Evolutionary conservation across 768 basidiomycete species (phyloP).

Genomic region (Mycena metata): DNA sequence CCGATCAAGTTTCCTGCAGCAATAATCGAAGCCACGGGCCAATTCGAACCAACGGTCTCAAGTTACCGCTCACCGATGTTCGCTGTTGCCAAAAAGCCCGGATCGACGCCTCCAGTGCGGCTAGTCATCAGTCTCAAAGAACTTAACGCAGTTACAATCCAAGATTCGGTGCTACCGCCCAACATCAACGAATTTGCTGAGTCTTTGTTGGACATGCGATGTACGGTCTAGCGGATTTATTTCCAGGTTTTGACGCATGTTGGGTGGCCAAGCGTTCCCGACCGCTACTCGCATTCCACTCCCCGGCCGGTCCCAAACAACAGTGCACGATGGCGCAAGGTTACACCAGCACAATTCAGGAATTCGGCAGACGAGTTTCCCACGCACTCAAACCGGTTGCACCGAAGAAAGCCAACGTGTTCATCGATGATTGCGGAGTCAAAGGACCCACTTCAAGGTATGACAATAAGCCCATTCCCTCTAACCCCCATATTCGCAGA

Average conservation of each 20-base stretch:
- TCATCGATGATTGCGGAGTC: slow-evolving; percentile 42
- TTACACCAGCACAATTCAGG: slow-evolving; percentile 18
- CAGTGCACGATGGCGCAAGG: slow-evolving; percentile 30
- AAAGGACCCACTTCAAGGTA: slow-evolving; percentile 39
- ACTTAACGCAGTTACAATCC: slow-evolving; percentile 50
- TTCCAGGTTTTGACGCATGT: slow-evolving; percentile 49
- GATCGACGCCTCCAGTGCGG: slow-evolving; percentile 40
- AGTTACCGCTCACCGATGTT: slow-evolving; percentile 44
- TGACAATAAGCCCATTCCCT: slow-evolving; percentile 29
- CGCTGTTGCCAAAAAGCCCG: slow-evolving; percentile 45
- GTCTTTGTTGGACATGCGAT: slow-evolving; percentile 40
- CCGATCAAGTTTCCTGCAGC: slow-evolving; percentile 42
- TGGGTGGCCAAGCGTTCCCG: slow-evolving; percentile 9
- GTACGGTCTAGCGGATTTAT: slow-evolving; percentile 46
- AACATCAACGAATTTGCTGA: slow-evolving; percentile 45
- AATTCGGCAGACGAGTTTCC: background rate
- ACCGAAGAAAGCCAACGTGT: slow-evolving; percentile 17
- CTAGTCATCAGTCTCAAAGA: slow-evolving; percentile 50
- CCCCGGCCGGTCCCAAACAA: slow-evolving; percentile 25
- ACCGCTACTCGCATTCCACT: slow-evolving; percentile 28
- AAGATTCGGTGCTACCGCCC: slow-evolving; percentile 44
- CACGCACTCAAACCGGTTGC: slow-evolving; percentile 31
- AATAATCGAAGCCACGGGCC: slow-evolving; percentile 39
- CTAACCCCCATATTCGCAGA: slow-evolving; percentile 42
- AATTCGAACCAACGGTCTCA: slow-evolving; percentile 41